Base-by-base conservation (phyloP, 1,139 yeast genomes). In the Scheffersomyces titani region DNA sequence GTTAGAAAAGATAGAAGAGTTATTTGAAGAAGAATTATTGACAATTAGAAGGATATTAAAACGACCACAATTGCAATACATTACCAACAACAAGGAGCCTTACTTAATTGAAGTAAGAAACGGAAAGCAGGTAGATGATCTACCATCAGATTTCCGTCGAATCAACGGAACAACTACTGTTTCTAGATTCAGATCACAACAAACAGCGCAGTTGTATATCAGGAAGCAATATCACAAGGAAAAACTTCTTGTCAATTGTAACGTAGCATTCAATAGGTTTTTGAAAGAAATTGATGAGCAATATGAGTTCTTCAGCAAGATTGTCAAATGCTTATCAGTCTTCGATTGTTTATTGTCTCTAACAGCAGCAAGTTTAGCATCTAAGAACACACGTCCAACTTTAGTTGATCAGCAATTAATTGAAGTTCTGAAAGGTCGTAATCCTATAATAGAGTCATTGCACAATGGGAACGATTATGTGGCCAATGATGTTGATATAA, bases 331-430 rank as follows among this genome's bases (percentile, higher is more conserved):
- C 11, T 62, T 93, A 11, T 85, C 96, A 0, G 73, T 71, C 0
- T 78, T 92, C 59, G 99, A 94, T 70, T 89, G 96, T 64, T 73
- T 92, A 3, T 67, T 89, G 49, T 89, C 98, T 0, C 71, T 94
- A 30, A 82, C 92, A 0, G 85, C 88, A 0, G 84, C 88, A 0
- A 82, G 90, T 4, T 71, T 84, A 1, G 62, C 70, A 13, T 77
- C 77, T 47, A 71, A 80, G 0, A 77, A 78, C 19, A 72, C 74
- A 3, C 79, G 82, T 56, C 97, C 98, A 0, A 67, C 62, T 2
- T 77, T 89, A 54, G 81, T 68, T 1, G 86, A 85, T 53, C 69
- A 71, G 6, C 88, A 86, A 45, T 67, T 76, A 7, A 76, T 93
- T 4, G 74, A 82, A 5, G 76, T 92, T 0, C 72, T 68, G 20